Base-by-base conservation (phyloP, 2,329 filamentous ascomycete species). In the Aulographum hederae region DNA sequence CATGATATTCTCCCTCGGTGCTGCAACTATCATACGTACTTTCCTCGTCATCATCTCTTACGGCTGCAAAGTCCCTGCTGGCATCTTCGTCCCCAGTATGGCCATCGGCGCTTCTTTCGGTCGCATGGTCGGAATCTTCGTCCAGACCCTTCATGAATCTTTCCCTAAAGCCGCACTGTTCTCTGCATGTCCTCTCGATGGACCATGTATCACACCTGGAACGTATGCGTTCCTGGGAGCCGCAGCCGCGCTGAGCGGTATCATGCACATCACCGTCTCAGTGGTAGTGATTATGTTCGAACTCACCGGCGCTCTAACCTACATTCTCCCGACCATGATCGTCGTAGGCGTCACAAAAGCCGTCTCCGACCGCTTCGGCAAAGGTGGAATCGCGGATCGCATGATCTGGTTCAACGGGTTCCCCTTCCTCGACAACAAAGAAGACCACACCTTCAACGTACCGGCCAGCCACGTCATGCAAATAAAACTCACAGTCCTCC, bases 241-340 rank as follows among this genome's bases (percentile, higher is more conserved):
- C 4, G 89, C 75, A 0, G 86, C 89, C 2, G 81, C 89, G 0
- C 63, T 98, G 16, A 86, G 79, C 50, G 89, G 89, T 6, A 94
- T 95, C 47, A 98, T 95, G 86, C 89, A 95, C 53, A 79, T 98
- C 39, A 94, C 86, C 0, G 74, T 98, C 12, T 91, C 85, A 0
- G 84, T 98, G 6, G 86, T 94, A 2, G 89, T 98, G 46, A 98
- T 98, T 53, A 94, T 94, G 78, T 98, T 98, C 47, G 89, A 98
- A 59, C 73, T 98, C 34, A 98, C 89, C 0, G 89, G 89, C 32
- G 89, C 89, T 2, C 66, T 98, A 18, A 92, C 84, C 2, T 98
- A 98, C 48, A 95, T 98, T 40, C 60, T 98, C 18, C 89, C 89
- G 0, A 95, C 86, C 11, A 98, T 98, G 89, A 94, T 98, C 43